Conservation (phyloP, 2,329 filamentous ascomycete genomes). For the Alternaria arbusti region DNA sequence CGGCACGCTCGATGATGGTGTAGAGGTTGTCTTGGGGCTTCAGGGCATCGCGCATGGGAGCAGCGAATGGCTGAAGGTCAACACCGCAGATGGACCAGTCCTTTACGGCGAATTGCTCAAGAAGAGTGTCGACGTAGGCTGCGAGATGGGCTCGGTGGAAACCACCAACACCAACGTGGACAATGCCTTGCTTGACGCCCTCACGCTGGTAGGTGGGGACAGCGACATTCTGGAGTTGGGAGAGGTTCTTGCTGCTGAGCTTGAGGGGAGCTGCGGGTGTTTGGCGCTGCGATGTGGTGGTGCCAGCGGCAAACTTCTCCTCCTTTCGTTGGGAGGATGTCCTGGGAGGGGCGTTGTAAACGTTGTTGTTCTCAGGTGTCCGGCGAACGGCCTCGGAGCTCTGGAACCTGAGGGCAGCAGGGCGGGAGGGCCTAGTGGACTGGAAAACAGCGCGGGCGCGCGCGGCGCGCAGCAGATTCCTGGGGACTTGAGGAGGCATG, state of each 20-base stretch:
- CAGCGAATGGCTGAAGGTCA: constrained; percentile 35
- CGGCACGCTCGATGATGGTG: constrained; percentile 35
- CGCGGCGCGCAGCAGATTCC: constrained; percentile 17
- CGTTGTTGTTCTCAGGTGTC: constrained; percentile 1
- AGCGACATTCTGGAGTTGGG: constrained; percentile 26
- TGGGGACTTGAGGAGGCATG: constrained; percentile 20
- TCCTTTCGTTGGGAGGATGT: constrained; percentile 7
- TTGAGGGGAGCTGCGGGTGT: constrained; percentile 5
- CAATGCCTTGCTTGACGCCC: constrained; percentile 36
- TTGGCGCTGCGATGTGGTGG: not conserved
- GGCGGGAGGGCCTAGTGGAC: constrained; percentile 10
- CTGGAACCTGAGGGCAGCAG: constrained; percentile 14
- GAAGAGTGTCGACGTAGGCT: constrained; percentile 35
- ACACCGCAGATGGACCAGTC: constrained; percentile 41
- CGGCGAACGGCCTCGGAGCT: constrained; percentile 15
- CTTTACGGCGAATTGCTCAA: constrained; percentile 31
- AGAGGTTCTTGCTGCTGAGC: constrained; percentile 30
- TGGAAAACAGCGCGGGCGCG: constrained; percentile 18
- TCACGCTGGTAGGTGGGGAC: constrained; percentile 32
- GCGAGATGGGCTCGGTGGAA: constrained; percentile 39
- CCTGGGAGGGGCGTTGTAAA: constrained; percentile 12
- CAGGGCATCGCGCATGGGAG: constrained; percentile 33
- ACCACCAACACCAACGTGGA: constrained; percentile 38
- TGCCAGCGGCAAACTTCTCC: constrained; percentile 2
- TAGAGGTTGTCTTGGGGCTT: constrained; percentile 35